Evolutionary conservation across 371 early-diverging fungal genomes (phyloP).

Genomic region (Enteropsectra breve): DNA sequence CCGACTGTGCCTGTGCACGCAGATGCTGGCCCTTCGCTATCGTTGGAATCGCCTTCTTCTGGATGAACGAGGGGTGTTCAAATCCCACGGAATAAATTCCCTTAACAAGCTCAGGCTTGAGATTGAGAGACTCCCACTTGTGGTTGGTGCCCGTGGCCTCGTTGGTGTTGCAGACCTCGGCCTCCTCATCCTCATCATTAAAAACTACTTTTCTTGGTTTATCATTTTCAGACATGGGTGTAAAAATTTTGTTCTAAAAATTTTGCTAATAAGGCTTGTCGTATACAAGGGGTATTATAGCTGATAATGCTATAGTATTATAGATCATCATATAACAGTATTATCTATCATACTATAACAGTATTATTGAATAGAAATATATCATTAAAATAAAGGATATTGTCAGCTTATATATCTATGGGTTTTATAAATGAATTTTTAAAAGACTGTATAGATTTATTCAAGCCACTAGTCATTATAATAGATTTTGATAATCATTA

Average conservation of each 20-base stretch:
- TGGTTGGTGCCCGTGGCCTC: conserved; percentile 40
- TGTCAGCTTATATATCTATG: too few relatives aligned
- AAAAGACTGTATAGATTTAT: too few relatives aligned
- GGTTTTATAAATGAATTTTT: too few relatives aligned
- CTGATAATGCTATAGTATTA: too few relatives aligned
- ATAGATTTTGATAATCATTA: too few relatives aligned
- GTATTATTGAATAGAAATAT: too few relatives aligned
- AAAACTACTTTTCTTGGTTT: conserved; percentile 38
- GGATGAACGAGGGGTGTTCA: conserved; percentile 91
- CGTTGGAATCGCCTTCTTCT: conserved; percentile 92
- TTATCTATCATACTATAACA: too few relatives aligned
- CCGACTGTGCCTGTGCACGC: conserved; percentile 63
- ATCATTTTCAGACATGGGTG: conserved; percentile 29
- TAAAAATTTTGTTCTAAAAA: conserved; percentile 25
- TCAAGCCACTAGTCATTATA: too few relatives aligned
- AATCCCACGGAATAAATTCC: conserved; percentile 94
- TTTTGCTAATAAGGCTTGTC: too few relatives aligned
- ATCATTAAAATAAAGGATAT: too few relatives aligned
- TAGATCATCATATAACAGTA: too few relatives aligned
- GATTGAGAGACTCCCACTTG: conserved; percentile 86
- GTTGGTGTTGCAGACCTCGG: conserved; percentile 2
- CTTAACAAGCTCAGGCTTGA: conserved; percentile 85
- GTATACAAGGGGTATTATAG: too few relatives aligned
- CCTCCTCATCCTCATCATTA: conserved; percentile 30
- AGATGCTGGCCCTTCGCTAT: conserved; percentile 79